Conservation (phyloP, 257 asterid species). For the Linaria vulgaris region DNA sequence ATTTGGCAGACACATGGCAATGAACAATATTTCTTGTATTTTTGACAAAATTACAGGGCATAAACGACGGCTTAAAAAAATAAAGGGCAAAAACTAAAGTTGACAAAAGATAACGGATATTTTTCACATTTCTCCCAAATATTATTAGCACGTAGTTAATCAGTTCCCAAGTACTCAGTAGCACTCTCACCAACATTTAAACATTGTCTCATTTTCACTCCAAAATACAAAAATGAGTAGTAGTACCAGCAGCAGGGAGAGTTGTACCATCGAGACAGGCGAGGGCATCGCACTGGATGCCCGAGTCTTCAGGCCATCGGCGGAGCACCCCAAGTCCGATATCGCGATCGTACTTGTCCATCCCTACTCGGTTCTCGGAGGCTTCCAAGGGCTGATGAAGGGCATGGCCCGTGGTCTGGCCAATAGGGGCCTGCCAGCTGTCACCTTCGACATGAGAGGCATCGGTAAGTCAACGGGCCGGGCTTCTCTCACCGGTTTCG, state of each 20-base stretch:
- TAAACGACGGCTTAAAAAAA: no score
- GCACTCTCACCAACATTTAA: background rate
- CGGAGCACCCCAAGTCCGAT: constrained; percentile 22
- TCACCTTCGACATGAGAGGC: constrained; percentile 81
- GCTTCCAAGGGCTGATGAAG: constrained; percentile 75
- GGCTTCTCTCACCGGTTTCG: constrained; percentile 68
- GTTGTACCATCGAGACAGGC: constrained; percentile 41
- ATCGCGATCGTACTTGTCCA: constrained; percentile 59
- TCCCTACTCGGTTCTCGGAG: constrained; percentile 76
- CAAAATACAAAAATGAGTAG: constrained; percentile 23
- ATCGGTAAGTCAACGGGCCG: constrained; percentile 86
- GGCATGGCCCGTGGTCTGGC: constrained; percentile 75
- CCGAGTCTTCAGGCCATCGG: constrained; percentile 49
- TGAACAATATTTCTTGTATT: no score
- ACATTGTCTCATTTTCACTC: background rate
- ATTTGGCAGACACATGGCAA: no score
- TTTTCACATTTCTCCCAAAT: no score
- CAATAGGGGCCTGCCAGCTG: constrained; percentile 50
- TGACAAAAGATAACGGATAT: no score
- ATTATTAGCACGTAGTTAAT: background rate
- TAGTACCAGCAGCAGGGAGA: constrained; percentile 38
- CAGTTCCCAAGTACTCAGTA: constrained; percentile 11
- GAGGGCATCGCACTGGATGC: constrained; percentile 54
- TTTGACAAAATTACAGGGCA: no score
- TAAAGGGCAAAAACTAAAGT: no score